Percentiles rank a stretch among this genome's conserved stretches.
Conservation (phyloP, 1,284 basidiomycete species). For the Mrakiaceae sp. region DNA sequence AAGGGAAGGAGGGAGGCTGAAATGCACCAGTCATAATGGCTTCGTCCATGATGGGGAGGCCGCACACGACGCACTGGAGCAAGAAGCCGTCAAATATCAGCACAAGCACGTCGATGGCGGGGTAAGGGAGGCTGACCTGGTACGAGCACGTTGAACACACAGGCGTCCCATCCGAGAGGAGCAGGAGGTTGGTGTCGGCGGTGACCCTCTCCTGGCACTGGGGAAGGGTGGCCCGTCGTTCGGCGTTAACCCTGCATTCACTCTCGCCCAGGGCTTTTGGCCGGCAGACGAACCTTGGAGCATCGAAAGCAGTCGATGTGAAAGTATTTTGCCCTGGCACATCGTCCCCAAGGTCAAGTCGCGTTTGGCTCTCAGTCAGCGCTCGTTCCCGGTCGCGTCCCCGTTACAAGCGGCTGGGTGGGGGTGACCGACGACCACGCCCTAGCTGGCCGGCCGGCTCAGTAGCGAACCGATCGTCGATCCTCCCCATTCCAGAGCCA, state of each 20-base stretch:
- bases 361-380: no score
- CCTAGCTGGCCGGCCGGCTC: no score
- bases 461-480: no score
- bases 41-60: constrained; percentile 83
- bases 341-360: not conserved
- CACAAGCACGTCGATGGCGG: not conserved
- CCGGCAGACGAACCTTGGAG: constrained; percentile 27
- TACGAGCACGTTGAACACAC: constrained; percentile 97
- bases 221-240: constrained; percentile 17
- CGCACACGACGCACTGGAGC: constrained; percentile 71
- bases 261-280: not conserved
- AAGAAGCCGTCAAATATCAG: not conserved
- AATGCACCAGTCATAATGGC: constrained; percentile 74
- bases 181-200: constrained; percentile 85
- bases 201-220: constrained; percentile 43
- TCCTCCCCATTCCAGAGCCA: not conserved
- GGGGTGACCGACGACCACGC: no score
- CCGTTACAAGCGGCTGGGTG: no score
- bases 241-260: not conserved
- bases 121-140: constrained; percentile 35
- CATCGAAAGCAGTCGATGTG: constrained; percentile 40
- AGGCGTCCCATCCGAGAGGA: constrained; percentile 91
- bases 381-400: no score
- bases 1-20: not conserved
- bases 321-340: constrained; percentile 25